Conservation (phyloP, 371 early-diverging fungal species). For the Lichtheimia hyalospora region DNA sequence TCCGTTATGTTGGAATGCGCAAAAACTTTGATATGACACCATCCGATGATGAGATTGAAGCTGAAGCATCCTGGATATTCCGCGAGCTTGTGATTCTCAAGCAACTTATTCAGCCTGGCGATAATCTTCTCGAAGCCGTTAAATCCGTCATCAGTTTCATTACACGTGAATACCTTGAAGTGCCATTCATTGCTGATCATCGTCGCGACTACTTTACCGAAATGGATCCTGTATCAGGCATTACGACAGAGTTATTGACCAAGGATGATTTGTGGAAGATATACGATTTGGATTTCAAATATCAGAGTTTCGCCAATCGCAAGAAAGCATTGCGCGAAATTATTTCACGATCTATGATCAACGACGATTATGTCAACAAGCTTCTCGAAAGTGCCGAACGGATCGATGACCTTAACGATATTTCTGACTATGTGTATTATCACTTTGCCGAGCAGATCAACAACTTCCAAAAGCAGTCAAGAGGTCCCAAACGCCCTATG, state of each 20-base stretch:
- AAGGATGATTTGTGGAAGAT: slow-evolving; percentile 86
- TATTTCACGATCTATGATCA: slow-evolving; percentile 41
- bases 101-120: slow-evolving; percentile 25
- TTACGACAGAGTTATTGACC: slow-evolving; percentile 56
- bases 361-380: slow-evolving; percentile 50
- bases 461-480: slow-evolving; percentile 42
- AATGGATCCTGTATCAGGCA: slow-evolving; percentile 38
- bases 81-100: slow-evolving; percentile 35
- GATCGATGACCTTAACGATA: slow-evolving; percentile 77
- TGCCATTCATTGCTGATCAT: slow-evolving; percentile 89
- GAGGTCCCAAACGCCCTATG: slow-evolving; percentile 44
- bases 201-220: slow-evolving; percentile 80
- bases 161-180: slow-evolving; percentile 78
- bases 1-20: slow-evolving; percentile 54
- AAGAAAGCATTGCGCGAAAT: slow-evolving; percentile 48
- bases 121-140: slow-evolving; percentile 30
- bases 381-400: slow-evolving; percentile 49
- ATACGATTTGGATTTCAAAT: slow-evolving; percentile 83
- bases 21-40: slow-evolving; percentile 35
- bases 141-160: slow-evolving; percentile 70
- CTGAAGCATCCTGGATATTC: slow-evolving; percentile 62
- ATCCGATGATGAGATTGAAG: slow-evolving; percentile 56
- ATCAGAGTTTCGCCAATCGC: slow-evolving; percentile 66
- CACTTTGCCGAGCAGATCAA: slow-evolving; percentile 65
- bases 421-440: slow-evolving; percentile 74